These are phyloP conservation scores for Heterobasidion annosum DNA, from an alignment of 1,284 basidiomycete genomes.

Conservation along the genomic window DNA sequence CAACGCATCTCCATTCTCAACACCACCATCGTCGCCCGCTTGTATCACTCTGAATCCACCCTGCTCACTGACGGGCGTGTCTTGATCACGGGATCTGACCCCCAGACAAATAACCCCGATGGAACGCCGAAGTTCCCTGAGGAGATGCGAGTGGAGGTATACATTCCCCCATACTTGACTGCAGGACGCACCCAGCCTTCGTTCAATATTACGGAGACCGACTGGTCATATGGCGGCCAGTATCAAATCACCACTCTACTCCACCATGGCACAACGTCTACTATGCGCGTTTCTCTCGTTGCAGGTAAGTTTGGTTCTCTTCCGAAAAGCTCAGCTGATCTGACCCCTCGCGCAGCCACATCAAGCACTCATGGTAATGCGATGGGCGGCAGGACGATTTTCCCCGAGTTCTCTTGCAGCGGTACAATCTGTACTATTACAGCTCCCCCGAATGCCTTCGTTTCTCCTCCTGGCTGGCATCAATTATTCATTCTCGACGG, in stretches of 20 bases:
- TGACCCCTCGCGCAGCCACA: slow-evolving; percentile 30
- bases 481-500: slow-evolving; percentile 67
- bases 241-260: slow-evolving; percentile 47
- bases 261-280: slow-evolving; percentile 44
- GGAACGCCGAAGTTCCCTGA: slow-evolving; percentile 40
- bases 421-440: slow-evolving; percentile 57
- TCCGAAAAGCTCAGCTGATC: slow-evolving; percentile 1
- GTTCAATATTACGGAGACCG: slow-evolving; percentile 45
- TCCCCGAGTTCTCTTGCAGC: slow-evolving; percentile 55
- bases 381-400: slow-evolving; percentile 63
- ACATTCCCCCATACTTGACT: slow-evolving; percentile 65
- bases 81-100: slow-evolving; percentile 68
- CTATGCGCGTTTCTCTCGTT: slow-evolving; percentile 55
- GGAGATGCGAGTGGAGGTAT: slow-evolving; percentile 70
- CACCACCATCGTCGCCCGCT: slow-evolving; percentile 66
- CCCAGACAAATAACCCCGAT: slow-evolving; percentile 35
- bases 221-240: slow-evolving; percentile 48
- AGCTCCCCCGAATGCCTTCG: slow-evolving; percentile 56
- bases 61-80: slow-evolving; percentile 64
- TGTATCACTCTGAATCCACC: slow-evolving; percentile 74
- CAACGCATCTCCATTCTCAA: slow-evolving; percentile 59
- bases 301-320: slow-evolving; percentile 31
- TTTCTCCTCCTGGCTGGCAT: slow-evolving; percentile 73
- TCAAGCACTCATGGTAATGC: slow-evolving; percentile 75
- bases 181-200: slow-evolving; percentile 47